phyloP scores from a whole-genome alignment of 768 basidiomycete species.

The Mycena olivaceomarginata region DNA sequence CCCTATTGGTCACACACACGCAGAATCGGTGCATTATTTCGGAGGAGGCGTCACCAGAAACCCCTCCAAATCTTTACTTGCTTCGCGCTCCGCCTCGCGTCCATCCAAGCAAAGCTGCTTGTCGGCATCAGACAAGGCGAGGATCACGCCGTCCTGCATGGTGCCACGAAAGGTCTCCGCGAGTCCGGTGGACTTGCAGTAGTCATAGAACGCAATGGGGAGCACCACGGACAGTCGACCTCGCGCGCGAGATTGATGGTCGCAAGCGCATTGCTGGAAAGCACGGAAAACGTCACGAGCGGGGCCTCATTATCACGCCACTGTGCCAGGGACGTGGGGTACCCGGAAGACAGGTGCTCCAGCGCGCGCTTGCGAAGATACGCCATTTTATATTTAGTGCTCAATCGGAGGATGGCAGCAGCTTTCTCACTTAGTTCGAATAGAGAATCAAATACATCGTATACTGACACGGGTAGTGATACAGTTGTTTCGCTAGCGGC shows the following conservation, averaged over 20 bases:
- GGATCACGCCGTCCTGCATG: constrained; percentile 1
- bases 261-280: constrained; percentile 40
- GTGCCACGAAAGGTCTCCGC: constrained; percentile 26
- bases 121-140: background rate
- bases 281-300: constrained; percentile 39
- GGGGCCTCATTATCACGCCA: constrained; percentile 38
- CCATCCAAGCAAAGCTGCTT: constrained; percentile 15
- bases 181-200: constrained; percentile 31
- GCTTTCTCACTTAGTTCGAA: background rate
- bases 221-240: constrained; percentile 43
- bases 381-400: constrained; percentile 47
- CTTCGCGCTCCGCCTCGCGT: constrained; percentile 11
- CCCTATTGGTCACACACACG: background rate
- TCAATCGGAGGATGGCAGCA: constrained; percentile 44
- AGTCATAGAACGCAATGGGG: constrained; percentile 46
- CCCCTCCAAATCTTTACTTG: background rate
- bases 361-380: constrained; percentile 44
- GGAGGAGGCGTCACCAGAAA: background rate
- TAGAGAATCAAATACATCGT: constrained; percentile 2
- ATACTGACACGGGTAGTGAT: background rate
- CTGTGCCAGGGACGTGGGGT: constrained; percentile 40
- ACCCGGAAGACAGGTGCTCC: constrained; percentile 44
- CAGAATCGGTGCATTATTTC: background rate
- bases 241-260: constrained; percentile 45
- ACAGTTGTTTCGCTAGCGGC: background rate